These are phyloP conservation scores for Boletellus ananas DNA, from an alignment of 768 basidiomycete genomes.

Conservation along the genomic window DNA sequence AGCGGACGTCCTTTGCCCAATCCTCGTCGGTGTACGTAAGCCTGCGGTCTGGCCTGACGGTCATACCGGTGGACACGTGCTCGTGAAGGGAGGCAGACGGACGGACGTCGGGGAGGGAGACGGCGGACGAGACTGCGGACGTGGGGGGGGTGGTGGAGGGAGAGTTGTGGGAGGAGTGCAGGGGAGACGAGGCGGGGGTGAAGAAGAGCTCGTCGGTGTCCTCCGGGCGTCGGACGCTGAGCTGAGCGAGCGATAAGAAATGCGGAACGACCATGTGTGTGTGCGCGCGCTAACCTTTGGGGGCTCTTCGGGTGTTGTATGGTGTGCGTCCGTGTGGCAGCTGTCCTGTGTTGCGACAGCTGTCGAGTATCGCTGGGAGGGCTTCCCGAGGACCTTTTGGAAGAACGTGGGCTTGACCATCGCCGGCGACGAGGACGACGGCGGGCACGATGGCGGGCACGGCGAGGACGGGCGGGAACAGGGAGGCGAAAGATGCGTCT, in stretches of 20 bases:
- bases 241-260: slow-evolving; percentile 12
- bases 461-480: background rate
- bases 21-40: slow-evolving; percentile 50
- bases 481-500: slow-evolving; percentile 1
- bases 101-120: slow-evolving; percentile 32
- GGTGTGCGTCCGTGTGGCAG: slow-evolving; percentile 2
- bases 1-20: slow-evolving; percentile 67
- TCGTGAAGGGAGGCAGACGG: slow-evolving; percentile 31
- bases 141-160: slow-evolving; percentile 21
- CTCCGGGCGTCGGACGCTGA: slow-evolving; percentile 10
- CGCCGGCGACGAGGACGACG: slow-evolving; percentile 9
- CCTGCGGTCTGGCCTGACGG: slow-evolving; percentile 21
- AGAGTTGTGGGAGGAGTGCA: slow-evolving; percentile 15
- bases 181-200: slow-evolving; percentile 30
- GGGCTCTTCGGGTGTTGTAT: slow-evolving; percentile 11
- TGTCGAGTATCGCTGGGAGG: slow-evolving; percentile 57
- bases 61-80: slow-evolving; percentile 20
- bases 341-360: slow-evolving; percentile 15
- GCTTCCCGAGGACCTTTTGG: slow-evolving; percentile 58
- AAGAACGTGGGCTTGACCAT: slow-evolving; percentile 58
- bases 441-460: background rate
- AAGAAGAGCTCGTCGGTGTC: slow-evolving; percentile 51
- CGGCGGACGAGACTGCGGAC: slow-evolving; percentile 30
- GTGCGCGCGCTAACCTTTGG: slow-evolving; percentile 17
- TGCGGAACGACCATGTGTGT: background rate